Evolutionary conservation across 805 yeast species (phyloP), one percentile per base, ranked within the genome.

Genomic region (Candida namnaoensis): DNA sequence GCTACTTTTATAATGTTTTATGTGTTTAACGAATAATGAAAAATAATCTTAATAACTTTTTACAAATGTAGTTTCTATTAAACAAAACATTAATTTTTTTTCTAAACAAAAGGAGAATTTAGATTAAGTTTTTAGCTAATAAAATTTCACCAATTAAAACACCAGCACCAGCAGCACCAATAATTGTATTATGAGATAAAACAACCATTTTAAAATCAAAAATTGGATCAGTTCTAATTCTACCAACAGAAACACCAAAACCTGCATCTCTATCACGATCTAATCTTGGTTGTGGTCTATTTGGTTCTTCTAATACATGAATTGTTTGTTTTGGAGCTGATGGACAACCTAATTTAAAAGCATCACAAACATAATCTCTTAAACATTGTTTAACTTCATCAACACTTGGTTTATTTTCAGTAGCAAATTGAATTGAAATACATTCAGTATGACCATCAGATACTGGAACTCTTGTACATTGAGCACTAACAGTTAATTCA

Each of bases 141-240:
- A 93, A 72, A 42, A 88, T 72, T 70, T 93, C 99, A 41, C 95
- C 99, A 61, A 93, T 93, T 64, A 93, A 78, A 46, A 93, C 74
- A 64, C 99, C 99, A 8, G 97, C 84, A 61, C 99, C 99, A 25
- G 99, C 99, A 57, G 99, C 99, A 58, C 99, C 99, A 51, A 93
- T 87, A 55, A 93, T 76, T 42, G 99, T 93, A 74, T 93, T 93
- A 66, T 93, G 99, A 26, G 97, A 90, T 50, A 93, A 71, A n/a
- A 88, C 93, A 42, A 93, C 96, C 90, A 93, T 91, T 69, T 93
- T 93, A 71, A 76, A 79, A 64, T 93, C 99, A 53, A 93, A 73
- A 11, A 93, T 87, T 8, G 95, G 88, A 61, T 93, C 99, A 53
- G 79, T 85, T 70, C 99, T 82, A 45, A 93, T 68, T 66, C 99